A percentile compares a stretch with the other conserved stretches of the same genome.
These are phyloP conservation scores for Melaleuca quinquenervia DNA, from an alignment of 345 rosid genomes.

Conservation along the genomic window DNA sequence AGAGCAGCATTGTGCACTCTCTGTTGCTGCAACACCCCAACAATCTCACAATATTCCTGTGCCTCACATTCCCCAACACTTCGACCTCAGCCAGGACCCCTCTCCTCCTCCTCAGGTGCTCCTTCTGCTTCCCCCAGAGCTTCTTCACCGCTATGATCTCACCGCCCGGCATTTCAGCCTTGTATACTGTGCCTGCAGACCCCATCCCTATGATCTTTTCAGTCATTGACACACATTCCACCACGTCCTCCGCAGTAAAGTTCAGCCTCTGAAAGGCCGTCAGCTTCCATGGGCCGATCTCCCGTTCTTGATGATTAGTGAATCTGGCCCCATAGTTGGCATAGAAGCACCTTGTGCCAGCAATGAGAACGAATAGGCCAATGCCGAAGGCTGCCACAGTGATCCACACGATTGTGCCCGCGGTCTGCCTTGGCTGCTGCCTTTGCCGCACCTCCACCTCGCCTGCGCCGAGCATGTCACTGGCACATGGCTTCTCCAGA, in stretches of 20 bases:
- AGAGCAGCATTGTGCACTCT: slow-evolving; percentile 83
- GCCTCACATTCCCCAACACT: slow-evolving; percentile 78
- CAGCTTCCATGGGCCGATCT: slow-evolving; percentile 78
- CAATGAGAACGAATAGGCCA: slow-evolving; percentile 66
- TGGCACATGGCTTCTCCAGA: slow-evolving; percentile 45
- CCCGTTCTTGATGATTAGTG: slow-evolving; percentile 16
- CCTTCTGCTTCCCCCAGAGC: slow-evolving; percentile 81
- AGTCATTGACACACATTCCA: slow-evolving; percentile 59
- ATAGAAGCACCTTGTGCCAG: slow-evolving; percentile 72
- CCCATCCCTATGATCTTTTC: slow-evolving; percentile 93
- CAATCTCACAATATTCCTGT: slow-evolving; percentile 83
- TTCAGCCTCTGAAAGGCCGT: slow-evolving; percentile 87
- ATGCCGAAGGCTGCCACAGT: slow-evolving; percentile 75
- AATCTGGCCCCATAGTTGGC: slow-evolving; percentile 37
- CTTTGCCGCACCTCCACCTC: slow-evolving; percentile 19
- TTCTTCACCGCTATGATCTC: slow-evolving; percentile 95
- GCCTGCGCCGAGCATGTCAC: slow-evolving; percentile 15
- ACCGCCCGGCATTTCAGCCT: slow-evolving; percentile 91
- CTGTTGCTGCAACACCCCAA: slow-evolving; percentile 89
- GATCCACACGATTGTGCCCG: slow-evolving; percentile 86
- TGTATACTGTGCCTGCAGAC: slow-evolving; percentile 81
- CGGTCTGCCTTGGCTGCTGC: slow-evolving; percentile 48
- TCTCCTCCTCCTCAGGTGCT: slow-evolving; percentile 51
- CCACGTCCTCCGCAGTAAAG: slow-evolving; percentile 82
- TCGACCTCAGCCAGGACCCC: slow-evolving; percentile 92